Conservation (phyloP, 2,329 filamentous ascomycete genomes). For the Scopulariopsis brevicaulis region DNA sequence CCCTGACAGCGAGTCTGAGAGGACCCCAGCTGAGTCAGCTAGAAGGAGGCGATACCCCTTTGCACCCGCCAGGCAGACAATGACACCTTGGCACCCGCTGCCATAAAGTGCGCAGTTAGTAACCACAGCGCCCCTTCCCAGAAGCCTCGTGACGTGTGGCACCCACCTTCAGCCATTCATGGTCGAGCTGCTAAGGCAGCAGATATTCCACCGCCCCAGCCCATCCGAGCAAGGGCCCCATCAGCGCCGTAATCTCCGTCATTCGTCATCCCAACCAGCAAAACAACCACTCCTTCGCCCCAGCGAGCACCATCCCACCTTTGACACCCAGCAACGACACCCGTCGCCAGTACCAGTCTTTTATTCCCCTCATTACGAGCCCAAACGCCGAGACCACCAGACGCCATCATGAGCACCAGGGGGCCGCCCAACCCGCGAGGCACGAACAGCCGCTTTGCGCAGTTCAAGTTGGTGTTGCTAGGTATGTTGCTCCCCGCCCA, state of each 20-base stretch:
- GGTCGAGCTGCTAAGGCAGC: background rate
- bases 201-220: background rate
- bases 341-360: background rate
- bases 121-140: background rate
- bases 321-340: background rate
- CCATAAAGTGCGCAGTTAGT: background rate
- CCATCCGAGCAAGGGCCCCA: background rate
- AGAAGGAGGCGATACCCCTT: background rate
- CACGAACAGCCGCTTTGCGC: conserved; percentile 79
- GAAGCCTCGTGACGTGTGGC: conserved; percentile 4
- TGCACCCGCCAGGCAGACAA: background rate
- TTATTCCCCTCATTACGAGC: background rate
- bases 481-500: conserved; percentile 41
- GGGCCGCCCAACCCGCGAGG: conserved; percentile 53
- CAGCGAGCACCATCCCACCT: background rate
- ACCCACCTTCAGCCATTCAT: conserved; percentile 1
- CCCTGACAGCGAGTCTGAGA: background rate
- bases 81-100: background rate
- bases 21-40: background rate
- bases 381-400: background rate
- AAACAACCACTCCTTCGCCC: background rate
- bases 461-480: conserved; percentile 96
- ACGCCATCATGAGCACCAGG: conserved; percentile 68
- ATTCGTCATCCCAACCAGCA: conserved; percentile 3
- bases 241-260: background rate